These are phyloP conservation scores for Bipolaris cookei DNA, from an alignment of 2,329 filamentous ascomycete genomes.

Conservation along the genomic window DNA sequence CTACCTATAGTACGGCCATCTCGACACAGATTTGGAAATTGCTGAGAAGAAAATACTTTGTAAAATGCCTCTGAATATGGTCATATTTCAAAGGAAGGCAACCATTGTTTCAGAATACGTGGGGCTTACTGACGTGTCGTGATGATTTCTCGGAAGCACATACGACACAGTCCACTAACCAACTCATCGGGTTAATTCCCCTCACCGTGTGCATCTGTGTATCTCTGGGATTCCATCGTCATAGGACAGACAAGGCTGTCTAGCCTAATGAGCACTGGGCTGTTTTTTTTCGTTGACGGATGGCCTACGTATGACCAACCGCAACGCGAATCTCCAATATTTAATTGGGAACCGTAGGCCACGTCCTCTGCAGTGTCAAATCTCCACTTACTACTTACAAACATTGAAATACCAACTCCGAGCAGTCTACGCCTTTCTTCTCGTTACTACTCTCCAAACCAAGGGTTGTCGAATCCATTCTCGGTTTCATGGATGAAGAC, in stretches of 20 bases:
- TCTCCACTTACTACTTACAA: neutral
- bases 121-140: neutral
- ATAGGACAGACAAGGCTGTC: neutral
- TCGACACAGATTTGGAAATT: neutral
- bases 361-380: neutral
- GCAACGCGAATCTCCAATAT: neutral
- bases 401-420: neutral
- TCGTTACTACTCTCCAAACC: too few relatives aligned
- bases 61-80: too few relatives aligned
- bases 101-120: neutral
- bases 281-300: neutral
- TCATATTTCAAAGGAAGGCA: neutral
- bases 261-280: neutral
- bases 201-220: neutral
- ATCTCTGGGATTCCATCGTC: neutral
- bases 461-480: too few relatives aligned
- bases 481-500: constrained; percentile 2
- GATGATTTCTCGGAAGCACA: neutral
- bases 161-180: neutral
- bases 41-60: neutral
- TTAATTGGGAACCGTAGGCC: neutral
- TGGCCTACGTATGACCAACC: neutral
- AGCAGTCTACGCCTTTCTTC: neutral
- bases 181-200: neutral
- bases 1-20: too few relatives aligned